Base-by-base conservation (phyloP, 2,329 filamentous ascomycete species). In the Penicillium sp. region DNA sequence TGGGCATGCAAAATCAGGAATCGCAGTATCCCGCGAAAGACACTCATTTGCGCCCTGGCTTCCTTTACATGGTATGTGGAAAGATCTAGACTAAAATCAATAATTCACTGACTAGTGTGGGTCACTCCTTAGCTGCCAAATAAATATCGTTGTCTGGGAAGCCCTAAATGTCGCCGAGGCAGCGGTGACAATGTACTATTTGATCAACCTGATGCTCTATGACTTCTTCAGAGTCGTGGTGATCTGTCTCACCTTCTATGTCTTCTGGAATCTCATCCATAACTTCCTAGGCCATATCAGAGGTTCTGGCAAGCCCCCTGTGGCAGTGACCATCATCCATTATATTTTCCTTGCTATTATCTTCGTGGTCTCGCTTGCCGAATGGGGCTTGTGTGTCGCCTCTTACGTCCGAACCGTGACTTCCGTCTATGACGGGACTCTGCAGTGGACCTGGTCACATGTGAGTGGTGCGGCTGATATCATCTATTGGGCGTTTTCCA, bases 191-290 rank as follows among this genome's bases (percentile, higher is more conserved):
- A 41, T 58, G 33, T 68, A 64, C 53, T 69, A 63, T 27, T 34
- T 62, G 7, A 60, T 68, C 48, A 34, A 50, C n/a, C 36, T 56
- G 7, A 66, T 70, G 55, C 45, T 69, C 15, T 13, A 47, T 10
- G 31, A 53, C 1, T 62, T 68, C 21, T 70, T 70, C 55, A 11
- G 9, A 29, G 19, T 62, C n/a, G 7, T 60, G 11, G 56, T 38
- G 3, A 21, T 50, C 11, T 57, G 60, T 21, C 9, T 69, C 15
- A 39, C 64, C 13, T 59, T 64, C 43, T 61, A 60, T 29, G 55
- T 64, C 38, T 64, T 69, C 54, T 70, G 64, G 51, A 50, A 46
- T 3, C 40, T 67, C 16, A 59, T 65, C 10, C 60, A 69, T 39
- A 36, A 49, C 43, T 36, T 62, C 9, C 57, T 70, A 23, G 53